These are phyloP conservation scores for Rhynchospora pubera DNA, from an alignment of 176 grass and related monocot genomes.

Conservation along the genomic window DNA sequence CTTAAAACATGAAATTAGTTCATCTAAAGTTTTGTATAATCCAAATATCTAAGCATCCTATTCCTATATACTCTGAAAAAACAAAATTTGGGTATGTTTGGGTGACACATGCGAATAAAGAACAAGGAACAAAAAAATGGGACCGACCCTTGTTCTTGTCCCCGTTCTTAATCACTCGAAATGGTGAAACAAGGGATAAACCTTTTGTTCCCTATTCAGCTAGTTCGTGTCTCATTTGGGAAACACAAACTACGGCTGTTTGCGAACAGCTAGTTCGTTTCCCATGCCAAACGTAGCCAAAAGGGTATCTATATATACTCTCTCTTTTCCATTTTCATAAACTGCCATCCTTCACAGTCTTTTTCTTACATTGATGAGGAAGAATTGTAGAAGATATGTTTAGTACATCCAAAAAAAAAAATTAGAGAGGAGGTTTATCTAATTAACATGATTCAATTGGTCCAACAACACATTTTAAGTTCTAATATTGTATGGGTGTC, in stretches of 20 bases:
- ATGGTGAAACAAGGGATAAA: too few species aligned
- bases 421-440: neutral
- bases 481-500: neutral
- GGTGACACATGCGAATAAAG: too few species aligned
- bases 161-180: too few species aligned
- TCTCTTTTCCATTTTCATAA: neutral
- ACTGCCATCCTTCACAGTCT: neutral
- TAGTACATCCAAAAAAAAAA: neutral
- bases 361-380: neutral
- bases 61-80: neutral
- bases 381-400: neutral
- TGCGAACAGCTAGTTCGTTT: too few species aligned
- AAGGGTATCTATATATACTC: neutral
- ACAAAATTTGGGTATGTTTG: too few species aligned
- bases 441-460: neutral
- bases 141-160: too few species aligned
- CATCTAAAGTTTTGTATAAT: neutral
- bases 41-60: neutral
- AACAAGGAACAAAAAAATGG: too few species aligned
- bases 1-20: constrained; percentile 12
- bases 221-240: too few species aligned
- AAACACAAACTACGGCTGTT: too few species aligned
- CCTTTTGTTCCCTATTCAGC: too few species aligned
- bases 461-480: neutral
- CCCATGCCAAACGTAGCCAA: too few species aligned